phyloP scores from a whole-genome alignment of 1,284 basidiomycete genomes.

The Amylostereum areolatum region DNA sequence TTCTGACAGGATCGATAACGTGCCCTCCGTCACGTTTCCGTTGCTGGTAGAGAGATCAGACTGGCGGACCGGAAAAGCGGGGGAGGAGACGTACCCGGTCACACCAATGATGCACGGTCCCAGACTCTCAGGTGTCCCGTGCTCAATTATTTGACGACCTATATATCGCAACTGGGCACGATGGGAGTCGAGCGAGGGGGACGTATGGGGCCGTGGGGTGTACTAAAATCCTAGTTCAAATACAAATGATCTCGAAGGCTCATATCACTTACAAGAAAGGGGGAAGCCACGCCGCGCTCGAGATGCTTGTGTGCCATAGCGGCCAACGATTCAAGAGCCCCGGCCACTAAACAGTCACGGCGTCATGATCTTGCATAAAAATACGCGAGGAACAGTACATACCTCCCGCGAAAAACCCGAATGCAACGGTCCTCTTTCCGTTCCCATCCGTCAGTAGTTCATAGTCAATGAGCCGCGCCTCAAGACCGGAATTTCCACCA shows the following conservation, averaged over 20 bases:
- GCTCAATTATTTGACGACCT: slow-evolving; percentile 47
- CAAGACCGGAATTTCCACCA: slow-evolving; percentile 14
- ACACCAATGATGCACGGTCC: slow-evolving; percentile 80
- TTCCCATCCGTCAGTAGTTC: slow-evolving; percentile 65
- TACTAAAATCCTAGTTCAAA: slow-evolving; percentile 36
- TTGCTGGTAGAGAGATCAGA: slow-evolving; percentile 34
- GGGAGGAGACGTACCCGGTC: slow-evolving; percentile 58
- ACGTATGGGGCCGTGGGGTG: slow-evolving; percentile 76
- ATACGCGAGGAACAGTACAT: slow-evolving; percentile 5
- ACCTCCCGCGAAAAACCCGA: slow-evolving; percentile 89
- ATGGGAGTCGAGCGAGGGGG: slow-evolving; percentile 54
- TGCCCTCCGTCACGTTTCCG: slow-evolving; percentile 78
- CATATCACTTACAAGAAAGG: slow-evolving; percentile 61
- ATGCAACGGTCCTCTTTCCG: slow-evolving; percentile 78
- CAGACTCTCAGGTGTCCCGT: slow-evolving; percentile 57
- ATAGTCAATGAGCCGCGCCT: slow-evolving; percentile 73
- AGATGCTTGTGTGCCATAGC: slow-evolving; percentile 77
- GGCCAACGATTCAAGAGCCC: slow-evolving; percentile 75
- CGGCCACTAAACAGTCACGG: slow-evolving; percentile 54
- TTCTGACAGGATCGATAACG: slow-evolving; percentile 64
- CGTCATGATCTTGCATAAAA: not conserved
- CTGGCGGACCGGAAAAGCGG: no score
- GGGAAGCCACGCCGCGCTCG: slow-evolving; percentile 72
- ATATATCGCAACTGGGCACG: slow-evolving; percentile 53
- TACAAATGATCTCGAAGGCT: not conserved